phyloP scores from a whole-genome alignment of 208 protist genomes.

The Crithidia fasciculata region DNA sequence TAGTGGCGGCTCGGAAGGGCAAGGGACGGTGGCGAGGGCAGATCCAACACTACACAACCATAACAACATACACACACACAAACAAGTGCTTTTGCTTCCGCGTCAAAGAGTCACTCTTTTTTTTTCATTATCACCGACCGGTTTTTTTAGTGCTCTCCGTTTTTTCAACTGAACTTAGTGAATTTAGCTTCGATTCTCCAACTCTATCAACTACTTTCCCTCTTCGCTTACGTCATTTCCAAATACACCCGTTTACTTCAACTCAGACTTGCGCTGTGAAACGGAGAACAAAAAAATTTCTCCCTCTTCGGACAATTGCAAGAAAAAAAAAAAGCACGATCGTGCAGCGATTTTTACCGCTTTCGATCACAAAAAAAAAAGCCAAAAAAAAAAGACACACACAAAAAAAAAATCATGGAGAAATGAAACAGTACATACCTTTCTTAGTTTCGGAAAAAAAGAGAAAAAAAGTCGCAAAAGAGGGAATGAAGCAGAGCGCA shows the following conservation, averaged over 20 bases:
- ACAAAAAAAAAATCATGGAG: background rate
- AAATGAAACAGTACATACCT: background rate
- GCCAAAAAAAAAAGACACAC: conserved; percentile 6
- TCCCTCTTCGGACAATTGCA: background rate
- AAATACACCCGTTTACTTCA: conserved; percentile 12
- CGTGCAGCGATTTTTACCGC: conserved; percentile 1
- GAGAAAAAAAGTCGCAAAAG: background rate
- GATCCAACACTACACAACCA: conserved; percentile 8
- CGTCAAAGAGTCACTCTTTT: background rate
- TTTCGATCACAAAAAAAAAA: background rate
- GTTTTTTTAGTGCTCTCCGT: conserved; percentile 5
- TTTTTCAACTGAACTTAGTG: conserved; percentile 37
- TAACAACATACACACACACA: background rate
- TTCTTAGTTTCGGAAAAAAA: background rate
- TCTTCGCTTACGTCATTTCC: conserved; percentile 7
- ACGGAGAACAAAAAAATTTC: conserved; percentile 11
- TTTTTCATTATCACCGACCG: conserved; percentile 9
- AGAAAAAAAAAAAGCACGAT: background rate
- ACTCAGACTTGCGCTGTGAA: conserved; percentile 17
- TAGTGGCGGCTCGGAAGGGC: conserved; percentile 3
- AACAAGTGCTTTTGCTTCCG: too few relatives aligned
- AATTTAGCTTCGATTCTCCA: conserved; percentile 35
- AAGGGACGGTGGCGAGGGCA: background rate
- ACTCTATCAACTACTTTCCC: conserved; percentile 35
- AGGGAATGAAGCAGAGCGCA: background rate